Percentiles rank a stretch among this genome's conserved stretches.
These are phyloP conservation scores for Triticum monococcum DNA, from an alignment of 176 grass and related monocot genomes.

Conservation along the genomic window DNA sequence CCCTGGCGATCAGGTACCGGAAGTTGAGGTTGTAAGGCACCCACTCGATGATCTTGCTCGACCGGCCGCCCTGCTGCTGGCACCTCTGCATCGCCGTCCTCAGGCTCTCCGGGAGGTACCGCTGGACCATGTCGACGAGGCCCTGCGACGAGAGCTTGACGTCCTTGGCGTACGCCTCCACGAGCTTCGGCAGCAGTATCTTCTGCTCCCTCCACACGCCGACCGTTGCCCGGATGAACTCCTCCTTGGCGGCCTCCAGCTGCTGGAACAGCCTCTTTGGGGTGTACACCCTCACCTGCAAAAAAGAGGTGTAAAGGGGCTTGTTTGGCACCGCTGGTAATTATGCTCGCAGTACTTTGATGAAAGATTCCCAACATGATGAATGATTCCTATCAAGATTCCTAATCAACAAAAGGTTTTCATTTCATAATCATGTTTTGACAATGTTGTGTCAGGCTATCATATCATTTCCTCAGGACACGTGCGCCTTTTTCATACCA, in stretches of 20 bases:
- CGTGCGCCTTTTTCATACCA: slow-evolving; percentile 39
- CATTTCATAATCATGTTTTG: slow-evolving; percentile 27
- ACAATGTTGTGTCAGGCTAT: slow-evolving; percentile 15
- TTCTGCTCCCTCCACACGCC: slow-evolving; percentile 92
- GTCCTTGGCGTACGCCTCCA: slow-evolving; percentile 84
- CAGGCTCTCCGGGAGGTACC: slow-evolving; percentile 80
- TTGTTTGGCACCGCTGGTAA: slow-evolving; percentile 32
- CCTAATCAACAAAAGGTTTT: slow-evolving; percentile 44
- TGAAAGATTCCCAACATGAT: slow-evolving; percentile 41
- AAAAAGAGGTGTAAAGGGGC: slow-evolving; percentile 9
- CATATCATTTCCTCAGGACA: slow-evolving; percentile 21
- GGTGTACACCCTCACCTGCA: slow-evolving; percentile 82
- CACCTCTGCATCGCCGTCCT: slow-evolving; percentile 84
- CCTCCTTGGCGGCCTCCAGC: slow-evolving; percentile 83
- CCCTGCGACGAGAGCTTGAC: slow-evolving; percentile 67
- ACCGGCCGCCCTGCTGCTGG: slow-evolving; percentile 45
- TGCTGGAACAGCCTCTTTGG: slow-evolving; percentile 74
- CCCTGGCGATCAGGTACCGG: slow-evolving; percentile 73
- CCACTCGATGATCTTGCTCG: slow-evolving; percentile 86
- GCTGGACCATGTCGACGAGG: slow-evolving; percentile 82
- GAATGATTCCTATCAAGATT: slow-evolving; percentile 50
- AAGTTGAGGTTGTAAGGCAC: slow-evolving; percentile 77
- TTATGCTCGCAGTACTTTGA: slow-evolving; percentile 42
- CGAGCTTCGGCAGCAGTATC: slow-evolving; percentile 72
- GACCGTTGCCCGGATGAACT: slow-evolving; percentile 84